Evolutionary conservation across 768 basidiomycete species (phyloP).

Genomic region (Ramaria rubella): DNA sequence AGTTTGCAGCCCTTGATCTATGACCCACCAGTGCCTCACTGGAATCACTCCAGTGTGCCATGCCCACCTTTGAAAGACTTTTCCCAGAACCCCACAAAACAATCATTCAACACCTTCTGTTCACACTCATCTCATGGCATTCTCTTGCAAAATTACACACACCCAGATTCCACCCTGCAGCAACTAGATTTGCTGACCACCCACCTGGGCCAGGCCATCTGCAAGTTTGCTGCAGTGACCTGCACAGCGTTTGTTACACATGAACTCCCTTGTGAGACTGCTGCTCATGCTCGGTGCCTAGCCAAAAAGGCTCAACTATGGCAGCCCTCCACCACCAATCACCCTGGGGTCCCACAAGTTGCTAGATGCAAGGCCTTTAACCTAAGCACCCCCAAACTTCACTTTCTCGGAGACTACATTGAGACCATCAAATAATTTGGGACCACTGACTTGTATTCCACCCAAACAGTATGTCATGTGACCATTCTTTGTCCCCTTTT

Average conservation of each 20-base stretch:
- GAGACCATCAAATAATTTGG: constrained; percentile 24
- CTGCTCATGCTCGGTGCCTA: constrained; percentile 20
- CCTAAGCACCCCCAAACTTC: constrained; percentile 29
- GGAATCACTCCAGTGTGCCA: constrained; percentile 22
- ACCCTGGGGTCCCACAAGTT: not conserved
- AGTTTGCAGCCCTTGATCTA: not conserved
- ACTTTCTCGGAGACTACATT: constrained; percentile 30
- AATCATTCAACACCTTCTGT: constrained; percentile 29
- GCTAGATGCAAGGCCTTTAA: constrained; percentile 21
- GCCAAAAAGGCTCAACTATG: not conserved
- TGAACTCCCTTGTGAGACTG: constrained; percentile 34
- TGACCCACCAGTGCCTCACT: not conserved
- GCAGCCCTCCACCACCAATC: not conserved
- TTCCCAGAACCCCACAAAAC: constrained; percentile 22
- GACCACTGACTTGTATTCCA: constrained; percentile 31
- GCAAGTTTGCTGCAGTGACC: constrained; percentile 25
- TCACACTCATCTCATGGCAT: constrained; percentile 31
- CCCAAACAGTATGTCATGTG: constrained; percentile 23
- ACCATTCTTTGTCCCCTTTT: not conserved
- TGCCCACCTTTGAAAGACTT: constrained; percentile 30
- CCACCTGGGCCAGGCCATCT: constrained; percentile 25
- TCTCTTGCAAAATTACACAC: constrained; percentile 34
- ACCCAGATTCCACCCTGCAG: constrained; percentile 28
- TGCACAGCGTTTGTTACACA: constrained; percentile 23
- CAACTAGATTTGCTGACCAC: constrained; percentile 17